Base-by-base conservation (phyloP, 805 yeast species). In the Metschnikowia lachancei region DNA sequence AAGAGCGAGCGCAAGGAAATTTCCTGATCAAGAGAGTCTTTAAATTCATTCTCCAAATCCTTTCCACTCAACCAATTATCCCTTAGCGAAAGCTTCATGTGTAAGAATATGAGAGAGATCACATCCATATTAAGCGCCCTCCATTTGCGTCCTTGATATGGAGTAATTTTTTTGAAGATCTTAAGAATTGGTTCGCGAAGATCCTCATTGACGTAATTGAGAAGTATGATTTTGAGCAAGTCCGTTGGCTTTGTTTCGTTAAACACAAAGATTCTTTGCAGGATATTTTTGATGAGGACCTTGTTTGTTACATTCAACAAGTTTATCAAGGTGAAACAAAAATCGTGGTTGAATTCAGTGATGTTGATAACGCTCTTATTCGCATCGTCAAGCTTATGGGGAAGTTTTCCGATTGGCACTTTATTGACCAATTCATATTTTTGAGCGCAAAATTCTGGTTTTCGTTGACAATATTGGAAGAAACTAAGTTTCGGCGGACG, bases 61-160 rank as follows among this genome's bases (percentile, higher is more conserved):
- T 80, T 77, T 0, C 96, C 96, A 53, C 76, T 83, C 24, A 92
- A 74, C 98, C 98, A 92, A 51, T 83, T 84, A 61, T 92, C 99
- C 50, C 82, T 76, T 39, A 92, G 64, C 14, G 82, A 80, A 32
- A 90, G 70, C 55, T 81, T 79, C 56, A 87, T 79, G 59, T 89
- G 82, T 22, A 94, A 62, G 58, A 86, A 92, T 2, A 92, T 90
- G 50, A 87, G 83, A 0, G 97, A 88, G 4, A 92, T 87, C 38
- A 94, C 72, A 54, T 91, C 97, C 97, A 94, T 92, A 61, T 92
- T 94, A 52, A 82, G 80, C 12, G 90, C 79, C 56, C 90, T 83
- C 99, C 99, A 92, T 64, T 91, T 90, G 49, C 94, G 82, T 16
- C 97, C 97, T 58, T 88, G 91, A 66, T 85, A 88, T 0, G 97